Evolutionary conservation across 2,329 filamentous ascomycete genomes (phyloP), one percentile per base, ranked within the genome.

Genomic region (Botrytis medusae): DNA sequence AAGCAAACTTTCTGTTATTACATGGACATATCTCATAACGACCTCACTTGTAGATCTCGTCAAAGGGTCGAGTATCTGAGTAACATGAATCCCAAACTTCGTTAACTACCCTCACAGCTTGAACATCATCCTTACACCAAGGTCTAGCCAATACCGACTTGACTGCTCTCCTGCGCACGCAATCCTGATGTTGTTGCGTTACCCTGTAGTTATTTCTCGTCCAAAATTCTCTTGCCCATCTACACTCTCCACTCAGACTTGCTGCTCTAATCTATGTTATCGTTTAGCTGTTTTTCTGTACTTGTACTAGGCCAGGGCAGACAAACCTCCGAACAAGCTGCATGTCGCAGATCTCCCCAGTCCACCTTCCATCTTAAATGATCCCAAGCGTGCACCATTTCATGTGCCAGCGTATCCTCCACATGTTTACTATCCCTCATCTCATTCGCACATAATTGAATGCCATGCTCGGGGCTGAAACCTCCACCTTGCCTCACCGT

Each of bases 61-160:
- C 94, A 83, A 99, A 99, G 2, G 96, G 96, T 80, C 96, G 87
- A 6, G 95, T 98, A 83, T 99, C 96, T 69, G 89, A 86, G 82
- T 97, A 99, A 83, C 96, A 99, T 79, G 94, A 98, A 78, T 97
- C 95, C 94, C 95, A 99, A n/a, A 99, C 96, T 83, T 97, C 92
- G 83, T 98, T 96, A 73, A 99, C 94, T 40, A 97, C 91, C 84
- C 92, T 93, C 69, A 90, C 88, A 6, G 96, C 96, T 77, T 98
- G 93, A 22, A 91, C 90, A 79, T 97, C 91, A 82, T 97, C 93
- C 82, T 93, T 93, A 81, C 95, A 96, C 64, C 87, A 87, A 25
- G 94, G 94, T 75, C 96, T 87, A 48, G 89, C 90, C 84, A 90
- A 88, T 78, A 99, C 89, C 34, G 93, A 97, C 77, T 92, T 84